Percentiles rank a stretch among this genome's conserved stretches.
Conservation (phyloP, 768 basidiomycete genomes). For the Atractiella rhizophila region DNA sequence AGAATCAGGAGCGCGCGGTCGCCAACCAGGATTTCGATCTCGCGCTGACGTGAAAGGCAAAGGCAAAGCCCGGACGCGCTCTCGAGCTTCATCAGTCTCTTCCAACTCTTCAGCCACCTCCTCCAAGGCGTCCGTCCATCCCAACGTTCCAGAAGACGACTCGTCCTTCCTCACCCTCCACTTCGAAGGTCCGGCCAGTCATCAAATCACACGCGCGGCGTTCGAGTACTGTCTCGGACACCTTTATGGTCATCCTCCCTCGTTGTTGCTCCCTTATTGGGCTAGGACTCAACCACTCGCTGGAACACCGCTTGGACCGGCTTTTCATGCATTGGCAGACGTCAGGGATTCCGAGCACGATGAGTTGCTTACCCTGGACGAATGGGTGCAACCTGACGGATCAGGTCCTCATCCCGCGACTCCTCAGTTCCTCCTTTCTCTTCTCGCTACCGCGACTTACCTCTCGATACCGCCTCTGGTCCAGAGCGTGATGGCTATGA, state of each 20-base stretch:
- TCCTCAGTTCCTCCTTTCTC: constrained; percentile 55
- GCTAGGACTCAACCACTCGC: constrained; percentile 39
- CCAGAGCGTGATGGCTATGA: constrained; percentile 42
- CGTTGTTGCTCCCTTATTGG: constrained; percentile 37
- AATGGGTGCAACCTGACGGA: constrained; percentile 23
- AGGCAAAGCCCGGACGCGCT: too few relatives aligned
- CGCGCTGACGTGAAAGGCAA: too few relatives aligned
- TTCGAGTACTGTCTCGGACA: constrained; percentile 38
- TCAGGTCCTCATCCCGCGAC: constrained; percentile 43
- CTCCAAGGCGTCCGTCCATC: too few relatives aligned
- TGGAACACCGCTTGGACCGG: constrained; percentile 34
- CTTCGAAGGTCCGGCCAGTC: too few relatives aligned
- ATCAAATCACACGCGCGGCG: not conserved
- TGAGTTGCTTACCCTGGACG: constrained; percentile 14
- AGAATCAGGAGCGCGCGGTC: not conserved
- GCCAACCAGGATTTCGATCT: not conserved
- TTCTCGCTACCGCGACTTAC: constrained; percentile 65
- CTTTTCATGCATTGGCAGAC: constrained; percentile 5
- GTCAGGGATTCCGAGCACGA: constrained; percentile 28
- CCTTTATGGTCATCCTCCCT: constrained; percentile 64
- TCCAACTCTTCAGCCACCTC: too few relatives aligned
- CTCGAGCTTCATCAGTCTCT: too few relatives aligned
- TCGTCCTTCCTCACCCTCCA: too few relatives aligned
- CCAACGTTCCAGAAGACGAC: too few relatives aligned
- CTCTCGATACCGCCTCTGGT: constrained; percentile 55